phyloP scores from a whole-genome alignment of 202 grass and related monocot species.

The Musa balbisiana region DNA sequence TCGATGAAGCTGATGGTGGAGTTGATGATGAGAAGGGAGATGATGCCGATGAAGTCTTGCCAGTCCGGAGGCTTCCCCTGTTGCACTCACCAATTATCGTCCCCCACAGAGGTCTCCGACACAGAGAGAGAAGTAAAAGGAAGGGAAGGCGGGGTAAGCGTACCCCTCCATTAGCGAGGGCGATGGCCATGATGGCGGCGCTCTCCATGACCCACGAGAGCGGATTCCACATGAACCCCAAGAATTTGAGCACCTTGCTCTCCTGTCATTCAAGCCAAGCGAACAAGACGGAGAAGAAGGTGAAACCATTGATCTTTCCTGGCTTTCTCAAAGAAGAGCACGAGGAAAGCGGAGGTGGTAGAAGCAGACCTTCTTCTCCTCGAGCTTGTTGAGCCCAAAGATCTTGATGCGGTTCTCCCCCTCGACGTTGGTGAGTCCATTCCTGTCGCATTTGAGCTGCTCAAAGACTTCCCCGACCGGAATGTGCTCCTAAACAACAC shows the following conservation, averaged over 20 bases:
- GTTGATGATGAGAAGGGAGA: slow-evolving; percentile 66
- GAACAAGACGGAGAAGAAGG: neutral
- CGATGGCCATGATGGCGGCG: slow-evolving; percentile 75
- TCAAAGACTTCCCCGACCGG: slow-evolving; percentile 56
- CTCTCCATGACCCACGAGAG: slow-evolving; percentile 79
- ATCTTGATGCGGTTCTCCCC: slow-evolving; percentile 33
- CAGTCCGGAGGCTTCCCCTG: slow-evolving; percentile 52
- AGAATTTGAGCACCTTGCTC: slow-evolving; percentile 69
- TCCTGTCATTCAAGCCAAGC: slow-evolving; percentile 30
- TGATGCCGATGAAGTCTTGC: slow-evolving; percentile 65
- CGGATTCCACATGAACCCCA: slow-evolving; percentile 86
- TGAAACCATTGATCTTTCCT: too few species aligned
- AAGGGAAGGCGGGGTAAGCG: neutral
- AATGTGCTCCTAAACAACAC: slow-evolving; percentile 30
- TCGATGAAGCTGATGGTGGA: slow-evolving; percentile 75
- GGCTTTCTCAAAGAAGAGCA: too few species aligned
- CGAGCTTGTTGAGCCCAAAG: slow-evolving; percentile 42
- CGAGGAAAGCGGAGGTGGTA: too few species aligned
- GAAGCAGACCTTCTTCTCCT: slow-evolving; percentile 40
- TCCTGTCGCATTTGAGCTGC: slow-evolving; percentile 36
- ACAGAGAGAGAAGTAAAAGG: neutral
- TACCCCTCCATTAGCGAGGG: slow-evolving; percentile 58
- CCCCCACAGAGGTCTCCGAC: neutral
- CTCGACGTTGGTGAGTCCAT: slow-evolving; percentile 37
- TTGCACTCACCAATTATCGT: neutral